A percentile compares a stretch with the other conserved stretches of the same genome.
These are phyloP conservation scores for Miscanthus sacchariflorus DNA, from an alignment of 202 grass and related monocot species.

Conservation along the genomic window DNA sequence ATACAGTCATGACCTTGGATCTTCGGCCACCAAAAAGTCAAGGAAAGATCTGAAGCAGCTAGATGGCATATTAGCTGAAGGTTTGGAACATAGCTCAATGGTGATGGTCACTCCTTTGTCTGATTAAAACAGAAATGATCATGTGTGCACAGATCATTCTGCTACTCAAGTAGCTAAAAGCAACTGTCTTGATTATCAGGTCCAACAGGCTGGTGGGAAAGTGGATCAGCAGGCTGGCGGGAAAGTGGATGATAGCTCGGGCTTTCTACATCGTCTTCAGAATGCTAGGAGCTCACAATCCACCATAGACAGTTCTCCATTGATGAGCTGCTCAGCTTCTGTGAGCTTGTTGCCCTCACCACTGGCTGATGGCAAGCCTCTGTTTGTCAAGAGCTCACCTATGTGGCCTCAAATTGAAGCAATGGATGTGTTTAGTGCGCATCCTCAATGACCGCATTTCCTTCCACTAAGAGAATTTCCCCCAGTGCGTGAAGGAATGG, in stretches of 20 bases:
- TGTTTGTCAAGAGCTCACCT: conserved; percentile 53
- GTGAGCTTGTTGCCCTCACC: conserved; percentile 23
- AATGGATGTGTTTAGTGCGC: conserved; percentile 53
- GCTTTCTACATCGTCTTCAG: background rate
- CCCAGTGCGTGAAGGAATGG: conserved; percentile 63
- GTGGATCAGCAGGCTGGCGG: background rate
- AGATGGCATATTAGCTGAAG: conserved; percentile 8
- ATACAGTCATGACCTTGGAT: conserved; percentile 9
- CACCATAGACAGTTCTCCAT: background rate
- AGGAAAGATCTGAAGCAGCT: conserved; percentile 23
- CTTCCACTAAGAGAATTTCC: conserved; percentile 45
- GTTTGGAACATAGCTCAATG: conserved; percentile 6
- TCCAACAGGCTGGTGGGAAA: background rate
- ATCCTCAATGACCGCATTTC: conserved; percentile 61
- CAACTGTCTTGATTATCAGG: background rate
- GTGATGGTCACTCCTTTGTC: conserved; percentile 43
- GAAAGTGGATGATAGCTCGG: background rate
- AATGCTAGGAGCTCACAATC: conserved; percentile 13
- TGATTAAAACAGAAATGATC: background rate
- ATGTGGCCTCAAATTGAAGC: conserved; percentile 61
- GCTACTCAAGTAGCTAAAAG: background rate
- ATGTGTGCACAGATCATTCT: background rate
- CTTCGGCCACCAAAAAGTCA: conserved; percentile 14
- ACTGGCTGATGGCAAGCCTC: conserved; percentile 1
- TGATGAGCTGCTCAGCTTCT: conserved; percentile 18